These are phyloP conservation scores for Jaltomata sinuosa DNA, from an alignment of 257 asterid genomes.

Conservation along the genomic window DNA sequence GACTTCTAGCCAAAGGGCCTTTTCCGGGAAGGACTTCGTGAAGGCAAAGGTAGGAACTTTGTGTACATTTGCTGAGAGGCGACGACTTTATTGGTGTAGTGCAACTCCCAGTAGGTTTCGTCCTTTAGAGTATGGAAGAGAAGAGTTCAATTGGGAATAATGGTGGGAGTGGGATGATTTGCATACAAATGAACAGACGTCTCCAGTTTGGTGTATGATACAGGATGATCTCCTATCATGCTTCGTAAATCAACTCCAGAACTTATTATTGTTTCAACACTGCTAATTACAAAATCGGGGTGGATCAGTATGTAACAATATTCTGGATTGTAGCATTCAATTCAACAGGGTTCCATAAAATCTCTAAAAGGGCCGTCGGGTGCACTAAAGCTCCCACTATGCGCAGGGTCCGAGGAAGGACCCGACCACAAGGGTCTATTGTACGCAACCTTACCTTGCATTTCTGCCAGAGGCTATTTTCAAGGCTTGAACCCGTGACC, in stretches of 20 bases:
- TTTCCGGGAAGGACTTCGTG: slow-evolving; percentile 24
- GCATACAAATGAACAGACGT: not conserved
- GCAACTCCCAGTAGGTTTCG: not conserved
- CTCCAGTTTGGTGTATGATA: not conserved
- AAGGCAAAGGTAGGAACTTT: slow-evolving; percentile 32
- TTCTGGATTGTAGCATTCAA: not conserved
- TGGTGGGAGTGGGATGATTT: not conserved
- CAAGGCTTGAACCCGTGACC: too few species aligned
- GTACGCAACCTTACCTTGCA: too few species aligned
- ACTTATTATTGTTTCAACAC: not conserved
- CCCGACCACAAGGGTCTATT: too few species aligned
- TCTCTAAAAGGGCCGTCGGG: too few species aligned
- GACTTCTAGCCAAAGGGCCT: slow-evolving; percentile 19
- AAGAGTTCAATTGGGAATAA: not conserved
- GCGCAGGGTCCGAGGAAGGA: too few species aligned
- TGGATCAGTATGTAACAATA: not conserved
- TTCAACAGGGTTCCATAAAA: not conserved
- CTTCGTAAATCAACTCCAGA: not conserved
- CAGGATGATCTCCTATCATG: not conserved
- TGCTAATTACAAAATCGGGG: not conserved
- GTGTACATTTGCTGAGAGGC: not conserved
- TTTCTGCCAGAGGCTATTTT: too few species aligned
- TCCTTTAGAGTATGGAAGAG: not conserved
- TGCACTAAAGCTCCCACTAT: too few species aligned
- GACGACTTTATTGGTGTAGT: not conserved